These are phyloP conservation scores for Psilocybe cyanescens DNA, from an alignment of 768 basidiomycete species.

Conservation along the genomic window DNA sequence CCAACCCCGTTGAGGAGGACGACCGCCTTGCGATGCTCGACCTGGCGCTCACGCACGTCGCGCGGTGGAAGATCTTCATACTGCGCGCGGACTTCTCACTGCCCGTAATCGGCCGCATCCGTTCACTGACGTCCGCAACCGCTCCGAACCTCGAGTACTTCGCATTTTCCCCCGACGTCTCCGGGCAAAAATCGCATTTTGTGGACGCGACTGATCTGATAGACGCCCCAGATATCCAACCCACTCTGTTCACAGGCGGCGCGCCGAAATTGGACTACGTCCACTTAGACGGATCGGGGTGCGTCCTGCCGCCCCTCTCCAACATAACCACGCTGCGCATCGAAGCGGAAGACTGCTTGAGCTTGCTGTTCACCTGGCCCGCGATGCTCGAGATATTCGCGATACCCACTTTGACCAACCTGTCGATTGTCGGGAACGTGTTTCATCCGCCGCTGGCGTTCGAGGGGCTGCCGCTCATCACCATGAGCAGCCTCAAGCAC, in stretches of 20 bases:
- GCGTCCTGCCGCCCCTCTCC: slow-evolving; percentile 13
- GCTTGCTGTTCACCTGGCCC: background rate
- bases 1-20: background rate
- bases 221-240: background rate
- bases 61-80: slow-evolving; percentile 22
- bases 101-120: background rate
- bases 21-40: slow-evolving; percentile 11
- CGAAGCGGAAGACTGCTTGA: slow-evolving; percentile 8
- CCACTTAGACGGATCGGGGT: slow-evolving; percentile 12
- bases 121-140: background rate
- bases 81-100: slow-evolving; percentile 11
- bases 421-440: slow-evolving; percentile 18
- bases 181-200: background rate
- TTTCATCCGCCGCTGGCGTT: background rate
- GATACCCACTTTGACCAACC: slow-evolving; percentile 15
- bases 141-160: slow-evolving; percentile 23
- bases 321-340: slow-evolving; percentile 23
- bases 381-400: slow-evolving; percentile 16
- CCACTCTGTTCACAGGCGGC: slow-evolving; percentile 20
- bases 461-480: background rate
- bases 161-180: slow-evolving; percentile 4
- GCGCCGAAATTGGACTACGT: slow-evolving; percentile 21
- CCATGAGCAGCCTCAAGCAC: slow-evolving; percentile 19
- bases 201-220: background rate
- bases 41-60: slow-evolving; percentile 7